phyloP scores from a whole-genome alignment of 2,329 filamentous ascomycete genomes.

The Malbranchea zuffiana region DNA sequence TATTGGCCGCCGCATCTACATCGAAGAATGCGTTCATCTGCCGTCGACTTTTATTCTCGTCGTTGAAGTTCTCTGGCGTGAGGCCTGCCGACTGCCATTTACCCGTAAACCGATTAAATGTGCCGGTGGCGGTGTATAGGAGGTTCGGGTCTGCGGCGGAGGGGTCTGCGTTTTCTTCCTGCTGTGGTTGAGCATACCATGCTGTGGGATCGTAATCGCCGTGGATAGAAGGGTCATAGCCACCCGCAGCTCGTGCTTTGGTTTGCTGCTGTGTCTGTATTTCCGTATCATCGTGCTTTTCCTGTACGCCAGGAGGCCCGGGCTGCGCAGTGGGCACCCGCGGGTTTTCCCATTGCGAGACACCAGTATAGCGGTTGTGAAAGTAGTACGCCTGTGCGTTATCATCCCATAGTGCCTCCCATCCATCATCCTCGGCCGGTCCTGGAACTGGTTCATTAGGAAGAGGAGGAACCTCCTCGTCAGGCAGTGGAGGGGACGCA shows the following conservation, averaged over 20 bases:
- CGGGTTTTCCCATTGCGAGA: slow-evolving; percentile 78
- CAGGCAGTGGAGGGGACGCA: slow-evolving; percentile 31
- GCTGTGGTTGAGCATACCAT: slow-evolving; percentile 63
- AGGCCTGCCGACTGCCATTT: slow-evolving; percentile 60
- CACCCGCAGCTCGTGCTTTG: slow-evolving; percentile 43
- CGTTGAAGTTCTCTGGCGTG: slow-evolving; percentile 65
- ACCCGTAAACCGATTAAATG: slow-evolving; percentile 89
- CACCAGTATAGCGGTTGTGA: slow-evolving; percentile 65
- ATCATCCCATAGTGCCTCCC: slow-evolving; percentile 69
- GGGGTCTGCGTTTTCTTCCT: slow-evolving; percentile 27
- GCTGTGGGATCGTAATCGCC: slow-evolving; percentile 93
- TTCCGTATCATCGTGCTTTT: slow-evolving; percentile 27
- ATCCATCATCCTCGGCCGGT: slow-evolving; percentile 52
- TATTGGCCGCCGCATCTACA: slow-evolving; percentile 84
- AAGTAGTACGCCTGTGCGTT: slow-evolving; percentile 65
- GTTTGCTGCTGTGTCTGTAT: slow-evolving; percentile 26
- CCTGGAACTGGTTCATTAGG: slow-evolving; percentile 44
- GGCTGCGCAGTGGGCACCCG: slow-evolving; percentile 46
- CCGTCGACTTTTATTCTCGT: slow-evolving; percentile 74
- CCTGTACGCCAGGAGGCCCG: slow-evolving; percentile 21
- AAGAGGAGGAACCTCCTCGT: slow-evolving; percentile 36
- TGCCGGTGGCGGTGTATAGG: slow-evolving; percentile 56
- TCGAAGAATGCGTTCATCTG: slow-evolving; percentile 96
- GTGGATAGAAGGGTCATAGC: slow-evolving; percentile 93
- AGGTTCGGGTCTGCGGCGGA: slow-evolving; percentile 32